Evolutionary conservation across 1,284 basidiomycete genomes (phyloP).

Genomic region (Sphaerobolus stellatus): DNA sequence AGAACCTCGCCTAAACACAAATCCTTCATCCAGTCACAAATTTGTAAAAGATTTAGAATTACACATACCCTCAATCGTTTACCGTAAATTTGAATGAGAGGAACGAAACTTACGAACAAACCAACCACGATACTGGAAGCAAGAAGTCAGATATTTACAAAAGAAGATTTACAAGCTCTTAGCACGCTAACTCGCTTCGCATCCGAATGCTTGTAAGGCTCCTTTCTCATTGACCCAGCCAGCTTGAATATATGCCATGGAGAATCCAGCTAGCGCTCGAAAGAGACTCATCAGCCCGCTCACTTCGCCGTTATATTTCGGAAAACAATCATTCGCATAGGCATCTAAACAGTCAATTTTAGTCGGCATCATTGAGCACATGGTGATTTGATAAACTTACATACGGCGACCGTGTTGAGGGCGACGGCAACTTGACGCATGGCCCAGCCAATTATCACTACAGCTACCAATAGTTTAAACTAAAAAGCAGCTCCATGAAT

Average conservation of each 20-base stretch:
- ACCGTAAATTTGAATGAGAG: conserved; percentile 50
- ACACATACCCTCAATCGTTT: not conserved
- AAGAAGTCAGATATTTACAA: not conserved
- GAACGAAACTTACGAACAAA: conserved; percentile 53
- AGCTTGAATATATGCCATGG: conserved; percentile 64
- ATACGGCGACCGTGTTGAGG: conserved; percentile 64
- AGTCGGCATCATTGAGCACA: conserved; percentile 65
- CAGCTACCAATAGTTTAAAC: conserved; percentile 53
- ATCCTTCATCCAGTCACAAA: too few species aligned
- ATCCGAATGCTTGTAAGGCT: conserved; percentile 56
- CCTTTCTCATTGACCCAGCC: conserved; percentile 56
- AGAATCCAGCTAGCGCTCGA: conserved; percentile 57
- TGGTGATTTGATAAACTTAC: conserved; percentile 64
- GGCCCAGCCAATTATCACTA: conserved; percentile 65
- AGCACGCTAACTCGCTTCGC: conserved; percentile 63
- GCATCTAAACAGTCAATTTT: conserved; percentile 56
- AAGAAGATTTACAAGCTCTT: conserved; percentile 21
- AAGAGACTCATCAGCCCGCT: conserved; percentile 59
- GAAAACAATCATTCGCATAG: conserved; percentile 52
- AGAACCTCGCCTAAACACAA: too few species aligned
- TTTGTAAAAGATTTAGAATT: too few species aligned
- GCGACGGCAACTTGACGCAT: conserved; percentile 58
- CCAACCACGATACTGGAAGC: conserved; percentile 41
- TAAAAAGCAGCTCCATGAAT: conserved; percentile 59
- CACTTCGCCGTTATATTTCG: conserved; percentile 49